Evolutionary conservation across 2,329 filamentous ascomycete species (phyloP), one percentile per base, ranked within the genome.

Genomic region (Penicillium sp.): DNA sequence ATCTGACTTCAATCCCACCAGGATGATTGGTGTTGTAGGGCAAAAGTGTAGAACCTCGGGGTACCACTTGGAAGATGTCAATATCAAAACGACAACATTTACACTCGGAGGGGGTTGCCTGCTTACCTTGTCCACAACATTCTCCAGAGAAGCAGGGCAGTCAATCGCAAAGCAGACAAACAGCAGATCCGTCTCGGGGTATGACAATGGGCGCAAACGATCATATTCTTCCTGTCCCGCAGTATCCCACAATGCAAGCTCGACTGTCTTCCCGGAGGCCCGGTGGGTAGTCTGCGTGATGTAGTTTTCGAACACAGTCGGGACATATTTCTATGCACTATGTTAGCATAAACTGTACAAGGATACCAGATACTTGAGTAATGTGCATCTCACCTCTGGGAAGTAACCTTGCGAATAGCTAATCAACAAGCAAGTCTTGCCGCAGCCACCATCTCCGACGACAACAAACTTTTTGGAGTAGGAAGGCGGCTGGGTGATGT

Each of bases 381-480:
- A 31, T 31, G 6, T 31, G 8, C 4, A 41, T 65, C 84, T 68
- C 82, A 97, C 95, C 90, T 99, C 94, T 79, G 95, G 95, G 75
- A 99, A 99, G 78, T 96, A 96, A 61, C 95, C 95, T 81, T 98
- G 93, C 73, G 92, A 96, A 82, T 98, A 99, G 80, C 93, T 97
- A 79, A 99, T 99, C 78, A 99, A 83, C 68, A 99, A 83, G 82
- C 95, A 99, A 8, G 95, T 99, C 87, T 99, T 99, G 71, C 95
- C 95, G 78, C 95, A 99, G 63, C 95, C 95, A 70, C 95, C 95
- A 77, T 99, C 95, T 63, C 95, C 95, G 48, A 99, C 95, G 54
- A 99, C 95, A 47, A 99, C 95, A 75, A 99, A 95, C 85, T 99
- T 99, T 84, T 99, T 99, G 68, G 94, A 98, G 80, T 95, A 97